Base-by-base conservation (phyloP, 2,329 filamentous ascomycete genomes). In the Tolypocladium album region DNA sequence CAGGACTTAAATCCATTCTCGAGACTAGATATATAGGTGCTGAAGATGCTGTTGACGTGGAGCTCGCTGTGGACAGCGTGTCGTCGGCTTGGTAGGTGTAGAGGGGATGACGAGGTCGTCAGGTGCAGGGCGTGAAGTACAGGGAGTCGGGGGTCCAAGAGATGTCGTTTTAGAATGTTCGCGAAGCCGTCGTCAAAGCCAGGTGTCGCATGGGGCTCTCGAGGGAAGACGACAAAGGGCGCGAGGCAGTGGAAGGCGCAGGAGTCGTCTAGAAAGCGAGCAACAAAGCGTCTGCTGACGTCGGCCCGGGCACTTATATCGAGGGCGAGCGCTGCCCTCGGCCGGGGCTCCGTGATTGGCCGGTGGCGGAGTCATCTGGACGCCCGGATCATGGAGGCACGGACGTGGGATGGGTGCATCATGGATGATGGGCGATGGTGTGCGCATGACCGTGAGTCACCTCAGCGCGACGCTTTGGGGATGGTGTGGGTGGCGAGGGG, bases 381-480 rank as follows among this genome's bases (percentile, higher is more conserved):
- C 50, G 31, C 50, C 50, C 17, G 57, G 42, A 39, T n/a, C 27
- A 15, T 13, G n/a, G 43, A 47, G 22, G 43, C n/a, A 24, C 22
- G 43, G 43, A 47, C 22, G 13, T 20, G 55, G 27, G 22, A 57
- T 52, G 47, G 15, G 31, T 20, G 47, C 15, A 53, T 31, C 43
- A 47, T 27, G 45, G n/a, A 27, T n/a, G 40, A 43, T n/a, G 40
- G 38, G 39, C 17, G 56, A 47, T 45, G 43, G 45, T 39, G 57
- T 38, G 60, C 66, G 65, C 65, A 67, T 67, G 65, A 67, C 63
- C 61, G 66, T 67, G 66, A 67, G 62, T 67, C 66, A 67, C 65
- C 36, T 22, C 50, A 22, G 50, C 50, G 17, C 50, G 6, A 55
- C 50, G 50, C 31, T 36, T 55, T 12, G 50, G 50, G 50, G 20